Conservation (phyloP, 495 filamentous ascomycete species). For the Hypoxylon trugodes region DNA sequence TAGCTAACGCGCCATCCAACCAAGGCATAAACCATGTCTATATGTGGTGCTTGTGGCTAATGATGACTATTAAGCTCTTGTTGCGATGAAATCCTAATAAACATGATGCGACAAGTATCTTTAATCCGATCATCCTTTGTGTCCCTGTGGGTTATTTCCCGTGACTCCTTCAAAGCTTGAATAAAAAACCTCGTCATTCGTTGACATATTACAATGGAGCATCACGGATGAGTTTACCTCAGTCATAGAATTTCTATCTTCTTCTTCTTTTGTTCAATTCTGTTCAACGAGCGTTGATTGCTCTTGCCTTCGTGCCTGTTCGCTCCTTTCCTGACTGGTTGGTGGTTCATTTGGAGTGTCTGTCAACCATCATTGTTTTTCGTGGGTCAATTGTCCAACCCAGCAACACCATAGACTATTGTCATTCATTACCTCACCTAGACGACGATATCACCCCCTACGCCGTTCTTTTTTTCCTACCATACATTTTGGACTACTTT, state of each 20-base stretch:
- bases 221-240: slow-evolving; percentile 7
- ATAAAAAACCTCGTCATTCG: slow-evolving; percentile 30
- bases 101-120: slow-evolving; percentile 18
- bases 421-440: slow-evolving; percentile 18
- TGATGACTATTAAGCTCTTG: slow-evolving; percentile 5
- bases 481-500: slow-evolving; percentile 5
- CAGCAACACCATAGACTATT: slow-evolving; percentile 1
- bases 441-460: slow-evolving; percentile 2
- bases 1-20: slow-evolving; percentile 11
- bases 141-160: slow-evolving; percentile 4
- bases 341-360: slow-evolving; percentile 21
- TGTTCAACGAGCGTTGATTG: slow-evolving; percentile 29
- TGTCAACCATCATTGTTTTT: too few relatives aligned
- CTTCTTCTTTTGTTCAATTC: slow-evolving; percentile 29
- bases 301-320: slow-evolving; percentile 18
- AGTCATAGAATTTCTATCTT: slow-evolving; percentile 11
- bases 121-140: slow-evolving; percentile 17
- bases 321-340: slow-evolving; percentile 17
- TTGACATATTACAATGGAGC: slow-evolving; percentile 8
- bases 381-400: slow-evolving; percentile 13
- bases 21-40: slow-evolving; percentile 7
- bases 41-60: slow-evolving; percentile 6
- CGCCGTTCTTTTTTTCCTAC: slow-evolving; percentile 10
- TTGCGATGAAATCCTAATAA: slow-evolving; percentile 15
- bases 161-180: slow-evolving; percentile 14